Percentiles rank a stretch among this genome's conserved stretches.
Evolutionary conservation across 805 yeast species (phyloP).

Genomic region (Clavispora vitiphila): DNA sequence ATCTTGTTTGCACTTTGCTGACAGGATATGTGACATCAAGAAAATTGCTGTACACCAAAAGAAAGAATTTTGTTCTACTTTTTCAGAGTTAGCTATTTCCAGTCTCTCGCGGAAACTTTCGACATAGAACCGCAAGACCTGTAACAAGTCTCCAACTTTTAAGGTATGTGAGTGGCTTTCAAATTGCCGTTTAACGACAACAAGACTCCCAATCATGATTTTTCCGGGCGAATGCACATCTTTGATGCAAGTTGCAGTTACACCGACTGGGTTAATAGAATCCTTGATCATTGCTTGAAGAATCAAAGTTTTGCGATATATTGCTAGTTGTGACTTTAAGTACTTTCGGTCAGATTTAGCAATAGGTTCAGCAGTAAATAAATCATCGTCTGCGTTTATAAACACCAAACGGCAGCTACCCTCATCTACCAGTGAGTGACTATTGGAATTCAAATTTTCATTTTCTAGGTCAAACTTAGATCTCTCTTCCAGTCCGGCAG

Average conservation of each 20-base stretch:
- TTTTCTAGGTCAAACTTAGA: conserved; percentile 12
- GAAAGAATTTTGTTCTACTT: conserved; percentile 1
- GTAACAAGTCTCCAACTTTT: conserved; percentile 27
- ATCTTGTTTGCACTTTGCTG: background rate
- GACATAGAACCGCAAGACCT: conserved; percentile 23
- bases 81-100: background rate
- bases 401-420: background rate
- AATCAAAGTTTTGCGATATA: conserved; percentile 24
- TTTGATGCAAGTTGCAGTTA: background rate
- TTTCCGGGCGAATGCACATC: background rate
- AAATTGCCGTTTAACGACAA: conserved; percentile 28
- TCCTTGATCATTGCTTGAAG: conserved; percentile 19
- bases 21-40: background rate
- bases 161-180: conserved; percentile 12
- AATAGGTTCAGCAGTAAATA: background rate
- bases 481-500: background rate
- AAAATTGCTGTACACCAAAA: background rate
- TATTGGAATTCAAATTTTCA: conserved; percentile 6
- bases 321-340: conserved; percentile 17
- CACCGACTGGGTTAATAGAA: conserved; percentile 5
- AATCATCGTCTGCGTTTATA: background rate
- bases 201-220: conserved; percentile 24
- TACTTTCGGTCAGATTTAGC: conserved; percentile 1
- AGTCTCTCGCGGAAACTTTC: background rate
- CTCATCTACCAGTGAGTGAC: background rate